A percentile compares a stretch with the other conserved stretches of the same genome.
phyloP scores from a whole-genome alignment of 73 alveolate species.

The Paraurostyla sp. region DNA sequence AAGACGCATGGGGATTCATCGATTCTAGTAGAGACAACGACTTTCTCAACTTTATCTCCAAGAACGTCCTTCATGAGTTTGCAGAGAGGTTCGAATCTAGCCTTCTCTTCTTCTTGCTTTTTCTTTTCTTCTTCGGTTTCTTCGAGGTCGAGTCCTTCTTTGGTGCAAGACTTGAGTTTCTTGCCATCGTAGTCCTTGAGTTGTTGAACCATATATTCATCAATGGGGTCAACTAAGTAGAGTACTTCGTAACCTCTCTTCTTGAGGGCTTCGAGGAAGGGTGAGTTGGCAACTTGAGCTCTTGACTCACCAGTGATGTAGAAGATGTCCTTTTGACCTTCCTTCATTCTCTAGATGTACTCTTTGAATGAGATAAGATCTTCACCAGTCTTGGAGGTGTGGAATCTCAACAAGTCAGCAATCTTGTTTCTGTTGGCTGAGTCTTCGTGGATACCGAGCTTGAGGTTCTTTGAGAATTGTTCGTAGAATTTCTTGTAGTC shows the following conservation, averaged over 20 bases:
- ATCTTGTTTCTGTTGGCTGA: constrained; percentile 98
- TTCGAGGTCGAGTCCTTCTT: constrained; percentile 98
- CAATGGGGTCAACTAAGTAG: constrained; percentile 99
- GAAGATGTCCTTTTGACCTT: constrained; percentile 98
- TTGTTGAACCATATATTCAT: constrained; percentile 99
- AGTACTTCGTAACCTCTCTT: constrained; percentile 99
- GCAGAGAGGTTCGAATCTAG: constrained; percentile 98
- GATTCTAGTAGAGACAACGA: constrained; percentile 96
- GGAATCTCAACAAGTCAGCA: constrained; percentile 98
- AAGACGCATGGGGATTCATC: constrained; percentile 99
- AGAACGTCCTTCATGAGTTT: constrained; percentile 99
- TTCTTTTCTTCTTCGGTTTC: constrained; percentile 98
- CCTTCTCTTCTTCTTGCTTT: constrained; percentile 98
- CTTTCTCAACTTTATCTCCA: constrained; percentile 99
- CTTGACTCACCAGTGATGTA: constrained; percentile 99
- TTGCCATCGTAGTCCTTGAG: constrained; percentile 99
- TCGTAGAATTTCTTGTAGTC: constrained; percentile 99
- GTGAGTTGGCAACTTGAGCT: constrained; percentile 98
- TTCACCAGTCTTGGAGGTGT: constrained; percentile 98
- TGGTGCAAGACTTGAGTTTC: constrained; percentile 97
- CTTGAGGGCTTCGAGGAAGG: constrained; percentile 98
- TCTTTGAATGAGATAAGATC: constrained; percentile 98
- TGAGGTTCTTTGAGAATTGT: constrained; percentile 98
- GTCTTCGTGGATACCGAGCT: constrained; percentile 99
- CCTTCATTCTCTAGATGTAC: constrained; percentile 98